Base-by-base conservation (phyloP, 169 alveolate genomes). In the Plasmodium blacklocki region DNA sequence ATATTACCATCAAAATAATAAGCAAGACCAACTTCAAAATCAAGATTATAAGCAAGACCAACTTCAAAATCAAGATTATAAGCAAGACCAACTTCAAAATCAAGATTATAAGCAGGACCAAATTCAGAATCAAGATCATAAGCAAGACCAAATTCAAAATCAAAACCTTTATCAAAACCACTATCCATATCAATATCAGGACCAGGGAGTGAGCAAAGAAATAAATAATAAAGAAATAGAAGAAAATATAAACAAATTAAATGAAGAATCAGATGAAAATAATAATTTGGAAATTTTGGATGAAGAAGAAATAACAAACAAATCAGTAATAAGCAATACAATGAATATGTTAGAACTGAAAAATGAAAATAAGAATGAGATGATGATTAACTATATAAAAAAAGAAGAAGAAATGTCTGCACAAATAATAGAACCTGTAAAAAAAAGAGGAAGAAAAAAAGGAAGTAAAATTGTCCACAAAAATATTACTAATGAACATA, bases 401-500 rank as follows among this genome's bases (percentile, higher is more conserved):
- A 56, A 7, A 19, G 19, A 15, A 50, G 63, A 50, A 63, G 39
- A 32, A 59, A 62, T 19, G 8, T 26, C 19, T 21, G 39, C 29
- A 11, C 62, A 52, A 9, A 43, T 4, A 60, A 52, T 21, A 7
- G n/a, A 15, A 11, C 80, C 67, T 12, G 45, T 39, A 71, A 74
- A 74, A 52, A 60, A 43, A 15, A 74, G 73, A 18, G 75, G 88
- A n/a, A 66, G 88, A 21, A 76, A 76, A 60, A 66, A 66, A 50
- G 67, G 56, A 2, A 19, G 73, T 3, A 18, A 56, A 45, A 56
- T 54, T 6, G 6, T 32, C 54, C 29, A 9, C 11, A 29, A 19
- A 56, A 29, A 64, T 5, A 32, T 58, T 15, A 85, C 26, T 7
- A 21, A 15, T 45, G 86, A 85, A 6, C 18, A 15, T 21, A 39